Evolutionary conservation across 2,329 filamentous ascomycete genomes (phyloP).

Genomic region (Trichophyton verrucosum): DNA sequence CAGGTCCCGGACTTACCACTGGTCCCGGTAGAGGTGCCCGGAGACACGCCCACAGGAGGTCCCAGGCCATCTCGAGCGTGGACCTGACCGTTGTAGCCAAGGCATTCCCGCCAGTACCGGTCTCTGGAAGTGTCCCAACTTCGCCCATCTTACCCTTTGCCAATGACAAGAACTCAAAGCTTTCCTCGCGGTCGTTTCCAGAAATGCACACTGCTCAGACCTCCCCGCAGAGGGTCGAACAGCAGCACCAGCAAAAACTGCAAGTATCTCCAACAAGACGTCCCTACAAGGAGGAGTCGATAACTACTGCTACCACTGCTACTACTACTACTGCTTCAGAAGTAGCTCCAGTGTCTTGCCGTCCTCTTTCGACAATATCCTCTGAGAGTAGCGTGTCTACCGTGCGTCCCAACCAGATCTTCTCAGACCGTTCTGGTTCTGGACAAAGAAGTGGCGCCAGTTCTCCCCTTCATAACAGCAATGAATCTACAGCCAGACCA

Average conservation of each 20-base stretch:
- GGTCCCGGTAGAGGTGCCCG: slow-evolving; percentile 45
- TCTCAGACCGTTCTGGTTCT: slow-evolving; percentile 47
- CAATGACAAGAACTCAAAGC: slow-evolving; percentile 21
- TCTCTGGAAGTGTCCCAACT: slow-evolving; percentile 48
- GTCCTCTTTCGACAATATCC: slow-evolving; percentile 71
- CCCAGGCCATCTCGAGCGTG: slow-evolving; percentile 67
- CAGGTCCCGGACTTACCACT: slow-evolving; percentile 24
- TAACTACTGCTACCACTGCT: slow-evolving; percentile 7
- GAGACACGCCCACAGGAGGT: slow-evolving; percentile 69
- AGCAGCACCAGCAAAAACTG: background rate
- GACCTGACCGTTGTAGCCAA: slow-evolving; percentile 52
- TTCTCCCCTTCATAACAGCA: background rate
- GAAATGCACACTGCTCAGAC: slow-evolving; percentile 19
- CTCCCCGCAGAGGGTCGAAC: slow-evolving; percentile 24
- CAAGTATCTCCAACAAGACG: background rate
- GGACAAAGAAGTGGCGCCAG: slow-evolving; percentile 21
- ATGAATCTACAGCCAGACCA: slow-evolving; percentile 25
- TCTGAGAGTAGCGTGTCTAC: slow-evolving; percentile 66
- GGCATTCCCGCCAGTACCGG: slow-evolving; percentile 28
- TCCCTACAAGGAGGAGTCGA: too few relatives aligned
- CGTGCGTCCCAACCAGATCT: slow-evolving; percentile 55
- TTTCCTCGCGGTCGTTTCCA: slow-evolving; percentile 25
- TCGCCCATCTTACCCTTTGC: slow-evolving; percentile 27
- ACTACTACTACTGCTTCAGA: slow-evolving; percentile 6
- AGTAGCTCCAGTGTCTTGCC: slow-evolving; percentile 46